A percentile compares a stretch with the other conserved stretches of the same genome.
These are phyloP conservation scores for Scytalidium sp. DNA, from an alignment of 2,329 filamentous ascomycete species.

Conservation along the genomic window DNA sequence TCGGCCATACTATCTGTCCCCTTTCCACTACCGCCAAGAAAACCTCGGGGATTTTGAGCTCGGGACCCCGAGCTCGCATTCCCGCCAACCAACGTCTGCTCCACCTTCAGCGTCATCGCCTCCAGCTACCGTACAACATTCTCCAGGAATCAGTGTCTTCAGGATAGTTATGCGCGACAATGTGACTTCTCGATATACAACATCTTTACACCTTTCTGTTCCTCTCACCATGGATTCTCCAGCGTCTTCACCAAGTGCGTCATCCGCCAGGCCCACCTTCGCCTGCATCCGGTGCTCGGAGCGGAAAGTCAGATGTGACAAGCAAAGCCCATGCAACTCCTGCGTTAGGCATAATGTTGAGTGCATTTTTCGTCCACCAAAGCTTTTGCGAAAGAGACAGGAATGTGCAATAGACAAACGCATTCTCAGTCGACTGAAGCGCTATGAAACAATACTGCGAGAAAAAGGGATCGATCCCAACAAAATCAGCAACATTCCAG, in stretches of 20 bases:
- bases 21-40: too few relatives aligned
- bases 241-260: neutral
- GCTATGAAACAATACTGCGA: conserved; percentile 13
- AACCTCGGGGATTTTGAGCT: conserved; percentile 5
- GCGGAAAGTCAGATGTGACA: conserved; percentile 41
- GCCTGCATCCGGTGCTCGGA: conserved; percentile 6
- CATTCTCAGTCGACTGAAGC: conserved; percentile 8
- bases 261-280: conserved; percentile 1
- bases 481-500: conserved; percentile 5
- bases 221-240: neutral
- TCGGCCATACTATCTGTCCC: too few relatives aligned
- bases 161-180: too few relatives aligned
- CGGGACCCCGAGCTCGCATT: conserved; percentile 4
- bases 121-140: too few relatives aligned
- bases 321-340: conserved; percentile 37
- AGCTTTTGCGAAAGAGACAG: conserved; percentile 6
- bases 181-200: conserved; percentile 2
- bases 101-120: too few relatives aligned
- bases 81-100: conserved; percentile 1
- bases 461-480: conserved; percentile 17
- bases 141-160: too few relatives aligned
- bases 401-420: conserved; percentile 7
- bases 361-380: conserved; percentile 5
- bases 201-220: neutral
- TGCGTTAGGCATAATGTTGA: conserved; percentile 30